Evolutionary conservation across 2,329 filamentous ascomycete genomes (phyloP).

Genomic region (Paradendryphiella salina): DNA sequence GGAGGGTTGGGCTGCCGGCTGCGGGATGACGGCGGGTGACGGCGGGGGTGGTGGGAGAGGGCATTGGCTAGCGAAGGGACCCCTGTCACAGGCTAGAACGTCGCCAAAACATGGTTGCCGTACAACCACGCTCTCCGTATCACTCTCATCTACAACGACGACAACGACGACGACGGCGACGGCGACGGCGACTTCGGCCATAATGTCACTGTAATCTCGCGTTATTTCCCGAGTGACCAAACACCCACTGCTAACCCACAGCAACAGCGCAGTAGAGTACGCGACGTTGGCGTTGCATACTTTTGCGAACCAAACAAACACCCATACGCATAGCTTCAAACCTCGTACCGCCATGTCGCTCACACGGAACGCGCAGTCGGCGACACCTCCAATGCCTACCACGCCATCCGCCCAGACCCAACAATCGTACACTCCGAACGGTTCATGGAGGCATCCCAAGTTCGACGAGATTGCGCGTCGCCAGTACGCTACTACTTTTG

Average conservation of each 20-base stretch:
- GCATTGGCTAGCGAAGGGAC: conserved; percentile 1
- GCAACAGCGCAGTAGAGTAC: conserved; percentile 4
- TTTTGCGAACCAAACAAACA: conserved; percentile 13
- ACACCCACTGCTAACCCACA: conserved; percentile 33
- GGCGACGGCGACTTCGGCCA: neutral
- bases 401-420: conserved; percentile 33
- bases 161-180: neutral
- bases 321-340: conserved; percentile 9
- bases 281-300: neutral
- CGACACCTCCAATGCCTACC: conserved; percentile 28
- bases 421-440: conserved; percentile 54
- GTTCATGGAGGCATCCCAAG: conserved; percentile 88
- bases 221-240: neutral
- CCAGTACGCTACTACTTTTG: conserved; percentile 77
- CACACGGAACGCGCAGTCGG: conserved; percentile 20
- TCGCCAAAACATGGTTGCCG: conserved; percentile 19
- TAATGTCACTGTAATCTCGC: conserved; percentile 6
- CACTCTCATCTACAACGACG: neutral
- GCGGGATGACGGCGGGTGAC: conserved; percentile 11
- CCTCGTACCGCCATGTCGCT: conserved; percentile 23
- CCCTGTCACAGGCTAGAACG: conserved; percentile 5
- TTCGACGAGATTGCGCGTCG: conserved; percentile 84
- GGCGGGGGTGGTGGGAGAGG: conserved; percentile 12
- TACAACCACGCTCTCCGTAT: conserved; percentile 2
- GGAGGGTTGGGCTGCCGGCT: conserved; percentile 4